Evolutionary conservation across 1,139 yeast genomes (phyloP).

Genomic region (Komagataea norvegica): DNA sequence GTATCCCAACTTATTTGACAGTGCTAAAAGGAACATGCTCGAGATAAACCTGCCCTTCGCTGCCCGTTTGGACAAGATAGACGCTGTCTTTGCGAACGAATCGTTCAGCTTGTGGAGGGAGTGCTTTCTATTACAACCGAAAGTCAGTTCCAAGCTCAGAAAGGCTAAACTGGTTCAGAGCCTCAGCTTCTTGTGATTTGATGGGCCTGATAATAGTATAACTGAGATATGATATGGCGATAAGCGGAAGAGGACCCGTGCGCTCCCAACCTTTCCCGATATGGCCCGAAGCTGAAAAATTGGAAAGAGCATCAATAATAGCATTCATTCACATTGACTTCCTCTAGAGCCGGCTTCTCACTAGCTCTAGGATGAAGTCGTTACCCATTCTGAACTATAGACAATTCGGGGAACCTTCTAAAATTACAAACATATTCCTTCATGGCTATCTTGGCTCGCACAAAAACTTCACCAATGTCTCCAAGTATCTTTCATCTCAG

Average conservation of each 20-base stretch:
- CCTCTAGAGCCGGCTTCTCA: too few species aligned
- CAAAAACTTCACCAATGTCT: conserved; percentile 9
- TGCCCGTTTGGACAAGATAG: background rate
- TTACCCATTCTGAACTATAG: background rate
- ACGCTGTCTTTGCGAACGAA: background rate
- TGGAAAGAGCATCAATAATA: too few species aligned
- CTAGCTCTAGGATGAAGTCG: background rate
- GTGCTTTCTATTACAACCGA: background rate
- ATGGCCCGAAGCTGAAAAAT: too few species aligned
- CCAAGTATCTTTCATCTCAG: background rate
- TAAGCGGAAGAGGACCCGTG: too few species aligned
- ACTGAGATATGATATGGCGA: too few species aligned
- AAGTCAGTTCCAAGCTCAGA: too few species aligned
- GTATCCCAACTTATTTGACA: conserved; percentile 3
- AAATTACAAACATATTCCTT: conserved; percentile 25
- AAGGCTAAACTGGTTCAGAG: too few species aligned
- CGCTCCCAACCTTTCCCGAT: too few species aligned
- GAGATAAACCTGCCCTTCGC: conserved; percentile 1
- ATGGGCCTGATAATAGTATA: too few species aligned
- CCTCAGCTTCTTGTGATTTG: too few species aligned
- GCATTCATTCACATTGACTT: too few species aligned
- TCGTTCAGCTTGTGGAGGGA: background rate
- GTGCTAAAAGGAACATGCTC: background rate
- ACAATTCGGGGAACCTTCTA: background rate
- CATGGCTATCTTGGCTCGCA: conserved; percentile 16